Percentiles rank a stretch among this genome's conserved stretches.
These are phyloP conservation scores for Leishmania turanica DNA, from an alignment of 208 protist genomes.

Conservation along the genomic window DNA sequence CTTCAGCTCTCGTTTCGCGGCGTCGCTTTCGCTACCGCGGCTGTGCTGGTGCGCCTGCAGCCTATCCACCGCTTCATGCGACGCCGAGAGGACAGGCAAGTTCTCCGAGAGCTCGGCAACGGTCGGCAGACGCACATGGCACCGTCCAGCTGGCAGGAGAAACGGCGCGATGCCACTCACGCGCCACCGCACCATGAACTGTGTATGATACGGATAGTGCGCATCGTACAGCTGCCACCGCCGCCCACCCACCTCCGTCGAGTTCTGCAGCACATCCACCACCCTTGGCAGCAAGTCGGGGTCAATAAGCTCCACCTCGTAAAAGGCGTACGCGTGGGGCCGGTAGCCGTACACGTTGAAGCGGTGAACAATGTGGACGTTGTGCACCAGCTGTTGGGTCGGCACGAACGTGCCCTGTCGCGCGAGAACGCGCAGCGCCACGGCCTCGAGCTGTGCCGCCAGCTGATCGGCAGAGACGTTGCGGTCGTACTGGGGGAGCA, in stretches of 20 bases:
- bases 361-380: constrained; percentile 59
- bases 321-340: constrained; percentile 44
- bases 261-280: constrained; percentile 51
- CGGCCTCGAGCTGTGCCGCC: constrained; percentile 73
- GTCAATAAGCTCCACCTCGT: constrained; percentile 66
- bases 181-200: constrained; percentile 79
- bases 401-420: constrained; percentile 12
- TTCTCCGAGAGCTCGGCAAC: constrained; percentile 13
- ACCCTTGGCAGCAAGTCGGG: constrained; percentile 42
- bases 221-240: constrained; percentile 72
- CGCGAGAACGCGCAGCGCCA: constrained; percentile 39
- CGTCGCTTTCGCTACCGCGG: neutral
- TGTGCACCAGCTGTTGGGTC: constrained; percentile 64
- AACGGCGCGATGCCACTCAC: constrained; percentile 67
- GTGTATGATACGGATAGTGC: constrained; percentile 61
- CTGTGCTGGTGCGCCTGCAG: neutral
- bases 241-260: constrained; percentile 47
- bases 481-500: constrained; percentile 57
- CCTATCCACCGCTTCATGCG: neutral
- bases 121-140: constrained; percentile 33
- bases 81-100: neutral
- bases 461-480: constrained; percentile 67
- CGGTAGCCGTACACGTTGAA: constrained; percentile 83
- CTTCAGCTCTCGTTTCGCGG: neutral
- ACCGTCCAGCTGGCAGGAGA: constrained; percentile 25